Conservation (phyloP, 1,139 yeast species). For the Taphrina pruni region DNA sequence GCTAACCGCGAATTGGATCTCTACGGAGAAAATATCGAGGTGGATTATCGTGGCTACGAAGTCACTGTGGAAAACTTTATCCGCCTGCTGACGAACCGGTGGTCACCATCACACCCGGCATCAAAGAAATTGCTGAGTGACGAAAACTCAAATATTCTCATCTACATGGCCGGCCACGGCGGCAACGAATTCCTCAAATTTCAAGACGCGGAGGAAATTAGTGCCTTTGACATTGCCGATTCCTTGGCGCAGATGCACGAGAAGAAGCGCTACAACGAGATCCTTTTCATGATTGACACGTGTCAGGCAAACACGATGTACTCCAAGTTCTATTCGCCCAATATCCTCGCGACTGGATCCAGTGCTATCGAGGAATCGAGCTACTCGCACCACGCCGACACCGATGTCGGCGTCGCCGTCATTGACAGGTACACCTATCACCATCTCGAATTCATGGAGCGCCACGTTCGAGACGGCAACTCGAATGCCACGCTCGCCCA, state of each 20-base stretch:
- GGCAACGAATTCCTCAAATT: conserved; percentile 96
- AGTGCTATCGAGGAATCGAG: conserved; percentile 88
- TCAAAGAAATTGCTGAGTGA: conserved; percentile 89
- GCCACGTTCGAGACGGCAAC: conserved; percentile 53
- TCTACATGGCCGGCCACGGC: conserved; percentile 97
- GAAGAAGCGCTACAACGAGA: conserved; percentile 86
- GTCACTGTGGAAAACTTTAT: conserved; percentile 96
- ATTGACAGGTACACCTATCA: conserved; percentile 94
- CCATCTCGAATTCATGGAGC: conserved; percentile 86
- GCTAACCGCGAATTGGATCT: conserved; percentile 92
- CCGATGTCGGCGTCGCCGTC: conserved; percentile 96
- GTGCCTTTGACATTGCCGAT: conserved; percentile 93
- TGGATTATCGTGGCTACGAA: conserved; percentile 95
- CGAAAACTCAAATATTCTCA: conserved; percentile 89
- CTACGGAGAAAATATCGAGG: conserved; percentile 93
- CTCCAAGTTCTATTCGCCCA: conserved; percentile 88
- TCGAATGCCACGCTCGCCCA: conserved; percentile 74
- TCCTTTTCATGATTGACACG: conserved; percentile 95
- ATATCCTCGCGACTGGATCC: conserved; percentile 90
- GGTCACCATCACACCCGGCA: conserved; percentile 93
- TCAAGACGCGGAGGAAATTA: conserved; percentile 97
- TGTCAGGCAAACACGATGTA: conserved; percentile 99
- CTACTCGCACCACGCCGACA: conserved; percentile 93
- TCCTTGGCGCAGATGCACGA: conserved; percentile 98
- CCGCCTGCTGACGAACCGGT: conserved; percentile 81